Conservation (phyloP, 2,329 filamentous ascomycete species). For the Coniella vitis region DNA sequence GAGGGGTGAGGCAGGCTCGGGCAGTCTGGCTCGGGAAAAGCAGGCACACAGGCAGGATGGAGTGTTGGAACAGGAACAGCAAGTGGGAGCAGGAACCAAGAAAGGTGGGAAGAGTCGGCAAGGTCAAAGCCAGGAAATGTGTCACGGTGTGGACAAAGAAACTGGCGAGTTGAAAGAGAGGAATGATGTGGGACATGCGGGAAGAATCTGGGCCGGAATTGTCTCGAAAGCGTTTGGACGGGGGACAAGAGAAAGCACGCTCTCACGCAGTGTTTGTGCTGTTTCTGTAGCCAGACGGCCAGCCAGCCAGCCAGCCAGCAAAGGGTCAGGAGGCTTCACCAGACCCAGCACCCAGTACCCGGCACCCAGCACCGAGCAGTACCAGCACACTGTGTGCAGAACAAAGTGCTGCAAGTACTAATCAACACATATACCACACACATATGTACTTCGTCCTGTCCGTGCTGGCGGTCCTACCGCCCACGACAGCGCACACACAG, state of each 20-base stretch:
- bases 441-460: too few species aligned
- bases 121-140: neutral
- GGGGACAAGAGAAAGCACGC: constrained; percentile 13
- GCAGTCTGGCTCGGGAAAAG: constrained; percentile 3
- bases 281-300: too few species aligned
- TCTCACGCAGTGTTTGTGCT: too few species aligned
- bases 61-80: neutral
- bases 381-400: too few species aligned
- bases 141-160: neutral
- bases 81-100: neutral
- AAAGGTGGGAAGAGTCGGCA: neutral
- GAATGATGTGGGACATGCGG: constrained; percentile 9
- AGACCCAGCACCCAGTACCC: too few species aligned
- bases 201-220: constrained; percentile 6
- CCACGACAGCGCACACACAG: too few species aligned
- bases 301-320: too few species aligned
- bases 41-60: neutral
- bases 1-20: constrained; percentile 20
- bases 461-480: too few species aligned
- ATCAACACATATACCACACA: too few species aligned
- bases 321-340: too few species aligned
- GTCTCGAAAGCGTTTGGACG: constrained; percentile 26
- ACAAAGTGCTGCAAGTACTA: too few species aligned
- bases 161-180: constrained; percentile 4
- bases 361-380: too few species aligned